phyloP scores from a whole-genome alignment of 345 rosid genomes.

The Syzygium oleosum region DNA sequence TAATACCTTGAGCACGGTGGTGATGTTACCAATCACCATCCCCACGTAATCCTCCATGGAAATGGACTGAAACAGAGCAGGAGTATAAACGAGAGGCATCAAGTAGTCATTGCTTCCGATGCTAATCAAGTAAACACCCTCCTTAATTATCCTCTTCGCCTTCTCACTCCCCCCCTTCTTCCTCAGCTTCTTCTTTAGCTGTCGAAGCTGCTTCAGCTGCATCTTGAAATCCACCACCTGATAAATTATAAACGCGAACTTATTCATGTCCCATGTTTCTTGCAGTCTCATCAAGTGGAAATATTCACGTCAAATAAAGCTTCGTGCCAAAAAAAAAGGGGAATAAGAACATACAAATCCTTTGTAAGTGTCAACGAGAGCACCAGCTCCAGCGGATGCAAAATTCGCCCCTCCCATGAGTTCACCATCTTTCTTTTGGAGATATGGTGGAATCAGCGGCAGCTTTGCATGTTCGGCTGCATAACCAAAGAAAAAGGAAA shows the following conservation, averaged over 20 bases:
- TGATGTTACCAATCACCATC: slow-evolving; percentile 16
- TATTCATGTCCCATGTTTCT: not conserved
- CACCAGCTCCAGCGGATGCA: slow-evolving; percentile 47
- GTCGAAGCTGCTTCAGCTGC: slow-evolving; percentile 8
- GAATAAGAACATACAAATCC: slow-evolving; percentile 8
- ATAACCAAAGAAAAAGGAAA: not conserved
- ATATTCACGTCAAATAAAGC: not conserved
- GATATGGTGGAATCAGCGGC: slow-evolving; percentile 38
- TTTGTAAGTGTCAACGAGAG: slow-evolving; percentile 23
- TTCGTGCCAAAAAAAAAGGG: not conserved
- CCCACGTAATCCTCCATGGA: not conserved
- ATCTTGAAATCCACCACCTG: slow-evolving; percentile 11
- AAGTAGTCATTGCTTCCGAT: slow-evolving; percentile 14
- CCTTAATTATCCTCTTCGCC: not conserved
- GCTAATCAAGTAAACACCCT: slow-evolving; percentile 7
- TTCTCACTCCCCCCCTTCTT: not conserved
- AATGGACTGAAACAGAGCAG: not conserved
- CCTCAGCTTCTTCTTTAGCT: slow-evolving; percentile 1
- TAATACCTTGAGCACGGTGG: slow-evolving; percentile 8
- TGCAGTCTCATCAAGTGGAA: not conserved
- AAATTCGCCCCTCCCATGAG: slow-evolving; percentile 26
- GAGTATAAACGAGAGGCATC: not conserved
- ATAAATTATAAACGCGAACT: not conserved
- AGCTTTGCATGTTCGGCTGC: slow-evolving; percentile 34
- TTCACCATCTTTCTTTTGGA: slow-evolving; percentile 19